These are phyloP conservation scores for Botrytis elliptica DNA, from an alignment of 2,329 filamentous ascomycete species.

Conservation along the genomic window DNA sequence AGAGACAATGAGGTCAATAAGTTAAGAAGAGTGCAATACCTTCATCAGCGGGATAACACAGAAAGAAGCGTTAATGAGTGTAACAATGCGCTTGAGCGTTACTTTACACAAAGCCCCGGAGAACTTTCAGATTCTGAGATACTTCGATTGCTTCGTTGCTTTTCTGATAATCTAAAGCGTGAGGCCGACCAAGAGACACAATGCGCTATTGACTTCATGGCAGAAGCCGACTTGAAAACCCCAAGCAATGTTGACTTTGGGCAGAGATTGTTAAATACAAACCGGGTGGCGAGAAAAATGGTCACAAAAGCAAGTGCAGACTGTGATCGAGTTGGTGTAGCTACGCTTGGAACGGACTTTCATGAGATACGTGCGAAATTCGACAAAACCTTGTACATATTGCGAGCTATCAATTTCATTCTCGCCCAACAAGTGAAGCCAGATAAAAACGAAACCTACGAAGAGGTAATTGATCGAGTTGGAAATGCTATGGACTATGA, in stretches of 20 bases:
- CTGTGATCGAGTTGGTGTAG: neutral
- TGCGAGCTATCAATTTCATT: neutral
- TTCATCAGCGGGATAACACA: neutral
- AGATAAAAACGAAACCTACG: neutral
- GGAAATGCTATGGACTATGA: neutral
- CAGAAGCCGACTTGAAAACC: neutral
- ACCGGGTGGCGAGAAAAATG: neutral
- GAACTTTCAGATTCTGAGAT: neutral
- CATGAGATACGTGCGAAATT: neutral
- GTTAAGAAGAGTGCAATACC: neutral
- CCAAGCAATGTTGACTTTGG: neutral
- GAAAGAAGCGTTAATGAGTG: neutral
- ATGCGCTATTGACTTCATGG: conserved; percentile 1
- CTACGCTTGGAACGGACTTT: neutral
- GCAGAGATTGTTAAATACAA: neutral
- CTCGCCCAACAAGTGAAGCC: neutral
- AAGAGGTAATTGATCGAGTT: neutral
- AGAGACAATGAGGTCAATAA: neutral
- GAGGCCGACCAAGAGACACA: conserved; percentile 5
- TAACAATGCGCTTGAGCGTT: neutral
- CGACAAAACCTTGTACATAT: neutral
- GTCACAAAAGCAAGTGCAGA: neutral
- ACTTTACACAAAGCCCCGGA: neutral
- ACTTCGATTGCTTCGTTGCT: neutral
- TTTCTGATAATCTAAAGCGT: neutral